These are phyloP conservation scores for Ananas comosus DNA, from an alignment of 176 grass and related monocot species.

Conservation along the genomic window DNA sequence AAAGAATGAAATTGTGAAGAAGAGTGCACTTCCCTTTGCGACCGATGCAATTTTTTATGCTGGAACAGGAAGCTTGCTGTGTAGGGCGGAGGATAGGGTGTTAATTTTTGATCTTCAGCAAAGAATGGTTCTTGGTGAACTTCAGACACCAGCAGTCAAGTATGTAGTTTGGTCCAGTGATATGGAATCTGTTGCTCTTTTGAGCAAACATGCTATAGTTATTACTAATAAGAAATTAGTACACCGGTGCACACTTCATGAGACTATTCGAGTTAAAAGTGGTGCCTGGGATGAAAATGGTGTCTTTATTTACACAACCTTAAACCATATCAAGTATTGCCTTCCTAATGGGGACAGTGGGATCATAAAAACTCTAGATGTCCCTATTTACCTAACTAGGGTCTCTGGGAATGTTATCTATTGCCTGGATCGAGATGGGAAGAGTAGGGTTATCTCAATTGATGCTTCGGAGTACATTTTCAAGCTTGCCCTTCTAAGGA, in stretches of 20 bases:
- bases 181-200: slow-evolving; percentile 89
- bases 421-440: slow-evolving; percentile 89
- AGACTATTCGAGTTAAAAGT: slow-evolving; percentile 97
- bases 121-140: slow-evolving; percentile 72
- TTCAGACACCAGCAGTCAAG: slow-evolving; percentile 68
- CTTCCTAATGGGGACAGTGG: slow-evolving; percentile 97
- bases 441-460: slow-evolving; percentile 62
- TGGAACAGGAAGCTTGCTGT: slow-evolving; percentile 78
- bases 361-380: slow-evolving; percentile 90
- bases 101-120: slow-evolving; percentile 89
- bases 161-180: slow-evolving; percentile 88
- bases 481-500: slow-evolving; percentile 72
- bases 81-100: slow-evolving; percentile 78
- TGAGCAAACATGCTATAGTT: slow-evolving; percentile 90
- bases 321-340: slow-evolving; percentile 99
- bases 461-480: slow-evolving; percentile 98
- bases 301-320: slow-evolving; percentile 79
- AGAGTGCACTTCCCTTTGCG: slow-evolving; percentile 65
- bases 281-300: slow-evolving; percentile 98
- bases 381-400: slow-evolving; percentile 88
- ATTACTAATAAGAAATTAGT: slow-evolving; percentile 87
- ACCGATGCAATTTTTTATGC: slow-evolving; percentile 87
- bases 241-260: slow-evolving; percentile 78
- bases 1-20: slow-evolving; percentile 90
- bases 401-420: slow-evolving; percentile 66